Evolutionary conservation across 768 basidiomycete species (phyloP).

Genomic region (Macrolepiota albuminosa): DNA sequence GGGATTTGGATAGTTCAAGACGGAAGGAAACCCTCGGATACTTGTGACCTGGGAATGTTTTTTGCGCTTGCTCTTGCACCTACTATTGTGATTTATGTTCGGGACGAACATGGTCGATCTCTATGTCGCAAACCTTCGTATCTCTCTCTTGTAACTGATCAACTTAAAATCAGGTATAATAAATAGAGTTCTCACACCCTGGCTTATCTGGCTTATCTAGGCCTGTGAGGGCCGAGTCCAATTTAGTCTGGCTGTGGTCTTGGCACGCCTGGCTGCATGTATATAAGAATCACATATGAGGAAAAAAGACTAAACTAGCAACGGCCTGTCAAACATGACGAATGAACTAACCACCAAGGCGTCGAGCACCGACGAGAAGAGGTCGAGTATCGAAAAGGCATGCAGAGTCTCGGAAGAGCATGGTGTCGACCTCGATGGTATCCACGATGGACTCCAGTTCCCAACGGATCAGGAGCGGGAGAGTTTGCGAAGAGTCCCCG

Average conservation of each 20-base stretch:
- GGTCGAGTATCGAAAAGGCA: not conserved
- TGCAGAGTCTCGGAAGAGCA: not conserved
- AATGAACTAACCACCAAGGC: not conserved
- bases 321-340: not conserved
- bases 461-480: slow-evolving; percentile 58
- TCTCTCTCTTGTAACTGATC: not conserved
- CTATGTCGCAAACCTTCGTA: no score
- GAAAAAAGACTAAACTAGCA: not conserved
- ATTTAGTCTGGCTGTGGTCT: not conserved
- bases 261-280: not conserved
- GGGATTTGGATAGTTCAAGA: no score
- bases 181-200: not conserved
- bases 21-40: no score
- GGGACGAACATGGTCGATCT: not conserved
- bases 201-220: not conserved
- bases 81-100: no score
- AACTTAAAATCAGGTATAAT: not conserved
- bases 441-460: slow-evolving; percentile 53
- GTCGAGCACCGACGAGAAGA: not conserved
- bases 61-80: no score
- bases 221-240: not conserved
- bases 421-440: not conserved
- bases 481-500: slow-evolving; percentile 58
- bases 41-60: no score
- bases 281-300: not conserved